Percentiles rank a stretch among this genome's conserved stretches.
Evolutionary conservation across 257 asterid genomes (phyloP).

Genomic region (Solanum virginianum): DNA sequence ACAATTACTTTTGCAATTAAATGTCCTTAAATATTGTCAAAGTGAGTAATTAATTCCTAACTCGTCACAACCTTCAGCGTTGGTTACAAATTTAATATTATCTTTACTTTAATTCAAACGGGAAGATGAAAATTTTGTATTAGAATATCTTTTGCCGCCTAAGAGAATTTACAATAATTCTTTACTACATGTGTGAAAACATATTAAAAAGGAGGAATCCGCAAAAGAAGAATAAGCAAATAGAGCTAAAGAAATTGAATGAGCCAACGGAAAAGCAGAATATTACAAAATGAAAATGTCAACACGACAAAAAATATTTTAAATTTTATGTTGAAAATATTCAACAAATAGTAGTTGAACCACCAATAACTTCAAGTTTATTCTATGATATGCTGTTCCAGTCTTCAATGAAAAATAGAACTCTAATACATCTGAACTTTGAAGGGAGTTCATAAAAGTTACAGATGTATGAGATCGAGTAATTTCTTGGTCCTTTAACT

Average conservation of each 20-base stretch:
- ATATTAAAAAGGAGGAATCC: background rate
- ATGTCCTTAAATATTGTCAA: background rate
- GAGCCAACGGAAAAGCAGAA: background rate
- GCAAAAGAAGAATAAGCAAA: background rate
- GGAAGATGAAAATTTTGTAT: background rate
- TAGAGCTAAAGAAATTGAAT: background rate
- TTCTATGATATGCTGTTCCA: background rate
- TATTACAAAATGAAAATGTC: background rate
- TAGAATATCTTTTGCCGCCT: background rate
- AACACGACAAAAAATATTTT: conserved; percentile 1
- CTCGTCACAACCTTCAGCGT: background rate
- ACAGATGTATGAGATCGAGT: too few species aligned
- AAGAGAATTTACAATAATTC: background rate
- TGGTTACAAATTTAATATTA: background rate
- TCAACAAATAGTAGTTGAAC: background rate
- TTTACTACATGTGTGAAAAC: background rate
- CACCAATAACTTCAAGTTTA: background rate
- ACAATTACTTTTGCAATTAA: background rate
- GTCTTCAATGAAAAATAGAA: background rate
- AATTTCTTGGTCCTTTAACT: too few species aligned
- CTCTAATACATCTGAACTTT: background rate
- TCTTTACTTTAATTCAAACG: background rate
- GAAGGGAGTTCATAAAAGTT: background rate
- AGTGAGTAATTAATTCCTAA: background rate
- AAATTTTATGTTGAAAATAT: background rate